Evolutionary conservation across 1,284 basidiomycete species (phyloP), one percentile per base, ranked within the genome.

Genomic region (Tylopilus orsonianus): DNA sequence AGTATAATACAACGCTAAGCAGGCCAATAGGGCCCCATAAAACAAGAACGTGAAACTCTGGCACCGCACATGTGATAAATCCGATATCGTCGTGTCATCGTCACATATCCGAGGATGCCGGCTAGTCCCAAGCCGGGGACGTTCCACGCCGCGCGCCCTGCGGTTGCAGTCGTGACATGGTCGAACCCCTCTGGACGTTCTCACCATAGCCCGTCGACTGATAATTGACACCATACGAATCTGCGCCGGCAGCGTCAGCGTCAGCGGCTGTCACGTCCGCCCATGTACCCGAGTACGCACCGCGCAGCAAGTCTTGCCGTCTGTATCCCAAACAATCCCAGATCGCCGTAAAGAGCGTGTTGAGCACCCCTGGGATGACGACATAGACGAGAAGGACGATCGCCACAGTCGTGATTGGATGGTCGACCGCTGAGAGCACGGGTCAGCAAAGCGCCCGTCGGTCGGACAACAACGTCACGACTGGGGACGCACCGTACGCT

Each of bases 151-250:
- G 56, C 3, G 43, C 30, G 2, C 49, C 47, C 5, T 48, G 48
- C 2, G 48, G 61, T 24, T 61, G 57, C 10, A 14, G 24, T 5
- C 12, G 41, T 14, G 48, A 22, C 57, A 45, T 52, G 27, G 40
- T 38, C 19, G 52, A 56, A 14, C 23, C 2, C 8, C 50, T 55
- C 8, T 14, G 44, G 16, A 46, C 38, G 26, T 64, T 60, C 19
- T 60, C 49, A 39, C 61, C 47, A 10, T 50, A 44, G 20, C 40
- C 13, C 18, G 60, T 66, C 34, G 60, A 56, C 9, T 65, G 60
- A 22, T 63, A 62, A 16, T 48, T 50, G 29, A 48, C 18, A 3
- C 35, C 49, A 26, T 48, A 44, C 1, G 57, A 53, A 4, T 22
- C 59, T 61, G 20, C 18, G 16, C 4, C 30, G 16, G 12, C 26